Conservation (phyloP, 768 basidiomycete species). For the Lactarius hengduanensis region DNA sequence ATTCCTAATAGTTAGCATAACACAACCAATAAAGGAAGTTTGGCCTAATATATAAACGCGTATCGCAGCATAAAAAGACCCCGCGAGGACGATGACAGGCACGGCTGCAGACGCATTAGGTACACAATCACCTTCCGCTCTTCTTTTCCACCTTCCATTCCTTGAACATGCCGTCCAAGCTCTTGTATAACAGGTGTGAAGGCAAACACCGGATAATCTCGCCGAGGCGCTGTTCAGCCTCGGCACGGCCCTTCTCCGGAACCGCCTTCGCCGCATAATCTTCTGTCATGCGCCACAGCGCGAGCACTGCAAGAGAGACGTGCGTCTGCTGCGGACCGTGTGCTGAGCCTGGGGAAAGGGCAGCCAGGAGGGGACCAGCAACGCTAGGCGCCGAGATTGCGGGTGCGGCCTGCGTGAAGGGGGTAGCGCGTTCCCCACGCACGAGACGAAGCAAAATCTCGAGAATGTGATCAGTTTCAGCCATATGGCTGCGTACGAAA, state of each 20-base stretch:
- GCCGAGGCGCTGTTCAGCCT: conserved; percentile 74
- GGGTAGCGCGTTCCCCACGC: conserved; percentile 79
- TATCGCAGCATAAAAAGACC: conserved; percentile 13
- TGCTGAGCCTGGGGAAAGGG: conserved; percentile 70
- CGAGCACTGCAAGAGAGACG: conserved; percentile 88
- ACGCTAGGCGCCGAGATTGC: conserved; percentile 60
- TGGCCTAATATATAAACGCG: conserved; percentile 12
- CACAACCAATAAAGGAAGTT: conserved; percentile 14
- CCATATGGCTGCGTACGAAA: conserved; percentile 88
- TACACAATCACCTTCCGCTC: conserved; percentile 44
- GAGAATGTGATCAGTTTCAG: conserved; percentile 81
- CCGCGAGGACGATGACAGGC: conserved; percentile 12
- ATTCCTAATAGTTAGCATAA: neutral
- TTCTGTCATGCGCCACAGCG: conserved; percentile 80
- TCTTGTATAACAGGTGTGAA: conserved; percentile 83
- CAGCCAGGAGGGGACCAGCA: conserved; percentile 68
- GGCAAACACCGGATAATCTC: conserved; percentile 92
- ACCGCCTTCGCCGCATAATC: conserved; percentile 76
- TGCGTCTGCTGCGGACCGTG: conserved; percentile 91
- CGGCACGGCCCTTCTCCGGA: conserved; percentile 58
- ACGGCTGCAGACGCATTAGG: conserved; percentile 10
- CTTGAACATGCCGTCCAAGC: conserved; percentile 92
- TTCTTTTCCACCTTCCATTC: conserved; percentile 88
- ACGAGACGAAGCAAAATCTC: conserved; percentile 92
- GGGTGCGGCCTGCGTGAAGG: conserved; percentile 62